Evolutionary conservation across 768 basidiomycete species (phyloP).

Genomic region (Dictyophora rubrovolvata): DNA sequence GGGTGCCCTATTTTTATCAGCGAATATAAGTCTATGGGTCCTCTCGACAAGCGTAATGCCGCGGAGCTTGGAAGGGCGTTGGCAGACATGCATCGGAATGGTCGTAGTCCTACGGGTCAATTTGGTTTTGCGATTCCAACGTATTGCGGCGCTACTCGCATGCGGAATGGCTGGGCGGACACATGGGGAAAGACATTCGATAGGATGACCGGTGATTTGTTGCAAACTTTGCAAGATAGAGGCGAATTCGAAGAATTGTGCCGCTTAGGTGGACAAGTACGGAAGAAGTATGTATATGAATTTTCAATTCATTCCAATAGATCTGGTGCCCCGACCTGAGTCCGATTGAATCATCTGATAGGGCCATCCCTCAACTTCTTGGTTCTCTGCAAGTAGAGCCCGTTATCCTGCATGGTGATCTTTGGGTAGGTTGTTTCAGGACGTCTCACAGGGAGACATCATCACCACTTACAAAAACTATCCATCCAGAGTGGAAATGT

Average conservation of each 20-base stretch:
- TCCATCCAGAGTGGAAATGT: conserved; percentile 57
- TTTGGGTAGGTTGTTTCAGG: conserved; percentile 47
- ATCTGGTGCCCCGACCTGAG: neutral
- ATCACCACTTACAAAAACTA: neutral
- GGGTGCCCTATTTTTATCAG: conserved; percentile 46
- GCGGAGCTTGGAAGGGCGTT: conserved; percentile 46
- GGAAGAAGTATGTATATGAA: conserved; percentile 30
- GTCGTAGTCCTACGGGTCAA: conserved; percentile 34
- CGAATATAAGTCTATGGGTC: conserved; percentile 54
- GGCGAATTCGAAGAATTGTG: conserved; percentile 36
- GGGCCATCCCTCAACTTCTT: conserved; percentile 66
- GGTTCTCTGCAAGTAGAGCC: conserved; percentile 48
- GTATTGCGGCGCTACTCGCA: conserved; percentile 63
- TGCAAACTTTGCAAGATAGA: conserved; percentile 34
- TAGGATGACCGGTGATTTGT: conserved; percentile 48
- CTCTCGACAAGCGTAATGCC: conserved; percentile 38
- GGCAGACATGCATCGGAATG: conserved; percentile 54
- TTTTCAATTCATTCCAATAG: neutral
- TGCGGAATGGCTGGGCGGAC: conserved; percentile 63
- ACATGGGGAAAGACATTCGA: conserved; percentile 64
- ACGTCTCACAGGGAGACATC: neutral
- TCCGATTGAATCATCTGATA: conserved; percentile 18
- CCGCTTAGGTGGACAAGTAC: conserved; percentile 40
- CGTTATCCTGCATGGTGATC: conserved; percentile 67
- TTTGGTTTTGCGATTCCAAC: conserved; percentile 70